Evolutionary conservation across 352 stramenopile genomes (phyloP).

Genomic region (Hyaloperonospora arabidopsidis): DNA sequence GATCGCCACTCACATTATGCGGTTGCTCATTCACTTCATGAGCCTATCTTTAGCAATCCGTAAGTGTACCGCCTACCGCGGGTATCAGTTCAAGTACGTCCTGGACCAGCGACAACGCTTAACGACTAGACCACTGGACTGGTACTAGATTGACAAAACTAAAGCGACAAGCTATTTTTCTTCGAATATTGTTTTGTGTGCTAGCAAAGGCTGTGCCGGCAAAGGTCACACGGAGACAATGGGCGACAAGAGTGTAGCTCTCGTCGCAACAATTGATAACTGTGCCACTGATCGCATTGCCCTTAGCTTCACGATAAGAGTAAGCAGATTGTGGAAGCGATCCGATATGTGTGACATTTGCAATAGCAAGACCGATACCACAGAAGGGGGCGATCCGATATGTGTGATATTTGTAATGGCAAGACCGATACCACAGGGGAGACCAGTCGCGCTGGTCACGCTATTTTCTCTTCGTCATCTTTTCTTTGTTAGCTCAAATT

Average conservation of each 20-base stretch:
- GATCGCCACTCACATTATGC: too few relatives aligned
- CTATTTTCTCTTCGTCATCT: slow-evolving; percentile 64
- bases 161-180: too few relatives aligned
- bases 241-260: slow-evolving; percentile 34
- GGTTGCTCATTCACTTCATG: too few relatives aligned
- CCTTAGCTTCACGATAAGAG: slow-evolving; percentile 43
- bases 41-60: too few relatives aligned
- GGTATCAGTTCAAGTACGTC: too few relatives aligned
- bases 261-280: slow-evolving; percentile 46
- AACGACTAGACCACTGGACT: too few relatives aligned
- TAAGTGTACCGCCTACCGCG: too few relatives aligned
- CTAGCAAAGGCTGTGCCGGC: too few relatives aligned
- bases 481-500: slow-evolving; percentile 44
- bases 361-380: slow-evolving; percentile 34
- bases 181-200: too few relatives aligned
- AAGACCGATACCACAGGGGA: slow-evolving; percentile 39
- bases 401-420: slow-evolving; percentile 52
- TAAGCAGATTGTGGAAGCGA: slow-evolving; percentile 57
- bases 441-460: slow-evolving; percentile 34
- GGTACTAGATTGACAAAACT: too few relatives aligned
- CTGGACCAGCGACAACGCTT: too few relatives aligned
- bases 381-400: slow-evolving; percentile 52
- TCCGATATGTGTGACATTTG: slow-evolving; percentile 67
- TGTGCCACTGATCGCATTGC: slow-evolving; percentile 34
- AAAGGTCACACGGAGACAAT: slow-evolving; percentile 16